phyloP scores from a whole-genome alignment of 176 grass and related monocot genomes.

The Hyparrhenia diplandra region DNA sequence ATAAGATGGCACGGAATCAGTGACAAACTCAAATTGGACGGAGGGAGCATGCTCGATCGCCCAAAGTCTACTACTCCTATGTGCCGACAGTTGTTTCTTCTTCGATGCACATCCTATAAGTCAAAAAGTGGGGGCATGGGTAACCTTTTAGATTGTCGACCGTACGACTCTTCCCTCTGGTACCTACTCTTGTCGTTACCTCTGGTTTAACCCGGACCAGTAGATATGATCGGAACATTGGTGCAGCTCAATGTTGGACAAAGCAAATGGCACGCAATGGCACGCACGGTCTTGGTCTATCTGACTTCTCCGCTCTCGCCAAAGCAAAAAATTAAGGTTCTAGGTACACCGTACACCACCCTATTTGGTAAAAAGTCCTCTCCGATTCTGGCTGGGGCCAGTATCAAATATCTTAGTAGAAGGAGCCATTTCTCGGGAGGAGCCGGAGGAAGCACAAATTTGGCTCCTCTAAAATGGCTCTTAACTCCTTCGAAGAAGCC shows the following conservation, averaged over 20 bases:
- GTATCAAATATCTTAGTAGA: too few species aligned
- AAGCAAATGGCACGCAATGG: too few species aligned
- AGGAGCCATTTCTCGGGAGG: too few species aligned
- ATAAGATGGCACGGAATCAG: too few species aligned
- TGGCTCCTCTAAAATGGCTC: too few species aligned
- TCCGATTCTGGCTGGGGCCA: too few species aligned
- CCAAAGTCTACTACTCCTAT: background rate
- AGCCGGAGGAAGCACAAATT: too few species aligned
- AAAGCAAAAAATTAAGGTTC: background rate
- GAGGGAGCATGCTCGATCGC: too few species aligned
- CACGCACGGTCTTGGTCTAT: background rate
- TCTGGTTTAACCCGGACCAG: background rate
- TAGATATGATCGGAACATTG: background rate
- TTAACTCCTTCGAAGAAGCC: too few species aligned
- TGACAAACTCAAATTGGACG: too few species aligned
- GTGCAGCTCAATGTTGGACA: background rate
- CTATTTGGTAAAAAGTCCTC: too few species aligned
- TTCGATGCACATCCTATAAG: background rate
- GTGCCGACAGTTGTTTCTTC: background rate
- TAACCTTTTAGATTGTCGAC: background rate
- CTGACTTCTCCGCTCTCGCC: background rate
- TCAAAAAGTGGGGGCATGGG: slow-evolving; percentile 9
- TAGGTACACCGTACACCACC: background rate
- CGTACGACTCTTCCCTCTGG: background rate
- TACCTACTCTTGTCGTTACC: slow-evolving; percentile 18